These are phyloP conservation scores for Paecilomyces niveus DNA, from an alignment of 2,329 filamentous ascomycete genomes.

Conservation along the genomic window DNA sequence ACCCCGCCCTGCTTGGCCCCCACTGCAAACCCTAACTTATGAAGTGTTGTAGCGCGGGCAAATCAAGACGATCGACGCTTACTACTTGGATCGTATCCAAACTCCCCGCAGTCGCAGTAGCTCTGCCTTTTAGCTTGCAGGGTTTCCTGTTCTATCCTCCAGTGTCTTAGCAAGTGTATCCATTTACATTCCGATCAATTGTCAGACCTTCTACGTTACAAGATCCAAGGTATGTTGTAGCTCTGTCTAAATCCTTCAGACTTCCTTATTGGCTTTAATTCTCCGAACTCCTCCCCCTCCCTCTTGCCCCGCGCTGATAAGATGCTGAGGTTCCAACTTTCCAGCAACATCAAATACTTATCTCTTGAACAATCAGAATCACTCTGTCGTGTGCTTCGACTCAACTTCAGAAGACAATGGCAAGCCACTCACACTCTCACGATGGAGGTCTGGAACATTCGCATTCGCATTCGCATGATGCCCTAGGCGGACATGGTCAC, in stretches of 20 bases:
- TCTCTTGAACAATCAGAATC: not conserved
- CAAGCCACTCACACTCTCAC: slow-evolving; percentile 34
- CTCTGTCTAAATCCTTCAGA: not conserved
- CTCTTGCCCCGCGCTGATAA: not conserved
- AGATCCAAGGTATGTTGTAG: too few relatives aligned
- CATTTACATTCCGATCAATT: too few relatives aligned
- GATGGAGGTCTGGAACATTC: slow-evolving; percentile 29
- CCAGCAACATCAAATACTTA: not conserved
- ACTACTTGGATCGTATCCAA: not conserved
- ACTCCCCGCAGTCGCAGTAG: not conserved
- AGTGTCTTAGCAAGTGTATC: too few relatives aligned
- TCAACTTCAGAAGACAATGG: slow-evolving; percentile 3
- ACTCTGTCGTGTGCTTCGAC: not conserved
- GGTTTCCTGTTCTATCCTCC: too few relatives aligned
- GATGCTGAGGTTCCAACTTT: not conserved
- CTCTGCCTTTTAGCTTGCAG: not conserved
- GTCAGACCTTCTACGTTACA: too few relatives aligned
- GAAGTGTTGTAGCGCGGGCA: not conserved
- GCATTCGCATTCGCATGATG: slow-evolving; percentile 57
- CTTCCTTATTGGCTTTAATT: not conserved
- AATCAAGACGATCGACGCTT: not conserved
- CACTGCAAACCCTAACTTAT: not conserved
- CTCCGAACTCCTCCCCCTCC: not conserved
- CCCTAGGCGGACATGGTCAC: slow-evolving; percentile 70
- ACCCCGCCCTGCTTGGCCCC: not conserved